Evolutionary conservation across 192 early-diverging fungal genomes (phyloP), one percentile per base, ranked within the genome.

Genomic region (Podila verticillata): DNA sequence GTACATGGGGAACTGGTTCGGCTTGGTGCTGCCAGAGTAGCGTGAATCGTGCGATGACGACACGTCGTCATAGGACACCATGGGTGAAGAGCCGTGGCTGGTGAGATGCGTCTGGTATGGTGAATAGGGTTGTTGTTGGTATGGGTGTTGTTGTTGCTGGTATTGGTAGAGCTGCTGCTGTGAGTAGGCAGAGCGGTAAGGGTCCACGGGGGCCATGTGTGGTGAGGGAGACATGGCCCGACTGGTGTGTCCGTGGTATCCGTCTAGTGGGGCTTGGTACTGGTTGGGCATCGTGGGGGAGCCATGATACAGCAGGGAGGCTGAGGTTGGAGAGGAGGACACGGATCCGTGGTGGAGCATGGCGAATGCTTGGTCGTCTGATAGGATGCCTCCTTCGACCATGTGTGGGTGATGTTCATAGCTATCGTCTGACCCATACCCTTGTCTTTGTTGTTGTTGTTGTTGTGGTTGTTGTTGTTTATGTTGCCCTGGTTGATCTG

Each of bases 121-220:
- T 5, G 68, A 71, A 28, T 54, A 68, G 29, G 44, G n/a, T 48
- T 31, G 35, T n/a, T 29, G 44, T 48, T 66, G 67, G 8, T 65
- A 29, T 56, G 65, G 68, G n/a, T 58, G 44, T 3, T 28, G 17
- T 26, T 36, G 66, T 47, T 59, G 67, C 7, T 64, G 63, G 9
- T 70, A 59, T 22, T 74, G 58, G 2, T 54, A 26, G 24, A 54
- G 51, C 19, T 78, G 75, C 32, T 78, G 75, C 26, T 78, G 75
- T 7, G 75, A 62, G 30, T 79, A 71, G 5, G 60, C 69, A 34
- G 65, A 72, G 28, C 74, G 74, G 32, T 72, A 72, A 30, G 69
- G 70, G 35, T 80, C 77, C 2, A 56, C 15, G 19, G 59, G 57
- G 12, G 32, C n/a, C 39, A 48, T 13, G 35, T 26, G 32, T n/a